A percentile compares a stretch with the other conserved stretches of the same genome.
phyloP scores from a whole-genome alignment of 768 basidiomycete genomes.

The Calvatia gigantea region DNA sequence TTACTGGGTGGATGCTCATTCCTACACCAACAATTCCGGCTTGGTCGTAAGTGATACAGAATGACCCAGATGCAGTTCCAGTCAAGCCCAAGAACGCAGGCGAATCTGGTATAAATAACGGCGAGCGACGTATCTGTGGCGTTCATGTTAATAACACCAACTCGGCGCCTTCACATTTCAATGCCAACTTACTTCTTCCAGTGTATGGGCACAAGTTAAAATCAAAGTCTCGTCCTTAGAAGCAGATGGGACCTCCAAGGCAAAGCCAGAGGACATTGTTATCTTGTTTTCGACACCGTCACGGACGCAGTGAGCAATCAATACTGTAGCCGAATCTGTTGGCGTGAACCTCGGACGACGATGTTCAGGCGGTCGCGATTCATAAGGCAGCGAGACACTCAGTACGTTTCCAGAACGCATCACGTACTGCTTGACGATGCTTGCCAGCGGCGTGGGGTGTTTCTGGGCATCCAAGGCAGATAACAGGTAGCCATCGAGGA shows the following conservation, averaged over 20 bases:
- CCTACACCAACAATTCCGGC: neutral
- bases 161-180: neutral
- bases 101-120: constrained; percentile 18
- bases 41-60: constrained; percentile 26
- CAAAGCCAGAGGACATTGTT: constrained; percentile 56
- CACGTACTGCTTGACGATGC: constrained; percentile 42
- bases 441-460: constrained; percentile 20
- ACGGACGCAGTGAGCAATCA: constrained; percentile 51
- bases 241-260: constrained; percentile 30
- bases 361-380: constrained; percentile 37
- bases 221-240: constrained; percentile 30
- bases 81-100: constrained; percentile 1
- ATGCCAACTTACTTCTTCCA: constrained; percentile 47
- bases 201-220: constrained; percentile 59
- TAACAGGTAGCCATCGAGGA: constrained; percentile 24
- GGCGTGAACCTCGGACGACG: constrained; percentile 24
- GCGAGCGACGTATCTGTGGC: constrained; percentile 26
- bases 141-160: constrained; percentile 8
- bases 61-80: constrained; percentile 26
- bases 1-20: constrained; percentile 31
- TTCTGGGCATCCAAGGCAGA: constrained; percentile 15
- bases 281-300: constrained; percentile 37
- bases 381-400: constrained; percentile 41
- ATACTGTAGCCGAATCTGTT: constrained; percentile 29
- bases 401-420: constrained; percentile 40